Base-by-base conservation (phyloP, 2,329 filamentous ascomycete species). In the Botrytis aclada region DNA sequence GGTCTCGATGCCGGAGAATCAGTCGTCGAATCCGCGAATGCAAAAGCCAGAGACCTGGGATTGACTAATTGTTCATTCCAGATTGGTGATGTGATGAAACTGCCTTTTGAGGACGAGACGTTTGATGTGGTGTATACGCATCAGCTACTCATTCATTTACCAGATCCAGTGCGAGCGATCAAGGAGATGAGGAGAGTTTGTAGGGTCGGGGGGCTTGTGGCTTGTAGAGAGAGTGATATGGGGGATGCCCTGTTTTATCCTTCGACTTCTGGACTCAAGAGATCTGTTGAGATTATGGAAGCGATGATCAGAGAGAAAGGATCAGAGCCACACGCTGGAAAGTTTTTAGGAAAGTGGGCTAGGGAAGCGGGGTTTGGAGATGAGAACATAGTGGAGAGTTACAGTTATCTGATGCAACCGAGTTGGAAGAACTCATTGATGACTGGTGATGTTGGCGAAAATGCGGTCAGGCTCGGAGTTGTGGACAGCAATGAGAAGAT, bases 71-170 rank as follows among this genome's bases (percentile, higher is more conserved):
- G 71, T 69, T 32, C 25, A 39, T 72, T 72, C 20, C 58, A 70
- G 29, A 58, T 72, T 5, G 71, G 65, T 6, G 65, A 72, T 58
- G 58, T 72, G 37, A 72, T 64, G 71, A 58, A 29, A 0, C n/a
- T 72, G 2, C 65, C 65, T 18, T 72, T 72, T 32, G 65, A 70
- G 29, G 58, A 72, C 56, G 65, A 45, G 22, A 56, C 41, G 3
- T 72, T 72, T 34, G 65, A 72, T 70, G 56, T 72, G 6, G 66
- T 72, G n/a, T 62, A 72, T 58, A 72, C 65, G 47, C 71, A 72
- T 39, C 71, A 72, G 32, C 34, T 72, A 7, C 65, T 72, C 7
- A 70, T 70, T 18, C 65, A 72, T 37, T 56, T 72, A 9, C 65
- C 65, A 12, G 58, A 72, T 25, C 45, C 71, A 1, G 56, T 58